phyloP scores from a whole-genome alignment of 1,139 yeast genomes.

The Blastobotrys indianensis region DNA sequence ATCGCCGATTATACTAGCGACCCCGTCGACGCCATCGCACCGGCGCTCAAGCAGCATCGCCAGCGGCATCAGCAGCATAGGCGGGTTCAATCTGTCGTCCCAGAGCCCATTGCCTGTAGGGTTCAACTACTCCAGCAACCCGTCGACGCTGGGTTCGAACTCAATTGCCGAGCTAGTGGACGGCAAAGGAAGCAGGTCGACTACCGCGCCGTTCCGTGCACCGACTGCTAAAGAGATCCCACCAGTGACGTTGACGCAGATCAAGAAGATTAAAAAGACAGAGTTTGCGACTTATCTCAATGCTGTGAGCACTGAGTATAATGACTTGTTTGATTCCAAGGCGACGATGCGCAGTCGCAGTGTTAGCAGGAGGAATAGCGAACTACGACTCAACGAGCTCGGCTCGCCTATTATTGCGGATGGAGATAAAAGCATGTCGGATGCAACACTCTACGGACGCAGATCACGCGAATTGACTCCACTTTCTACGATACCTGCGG shows the following conservation, averaged over 20 bases:
- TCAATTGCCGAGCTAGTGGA: slow-evolving; percentile 70
- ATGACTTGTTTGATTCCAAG: slow-evolving; percentile 21
- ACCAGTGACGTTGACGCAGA: slow-evolving; percentile 62
- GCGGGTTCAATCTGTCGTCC: slow-evolving; percentile 2
- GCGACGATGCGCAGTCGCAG: background rate
- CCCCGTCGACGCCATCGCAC: slow-evolving; percentile 8
- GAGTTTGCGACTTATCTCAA: slow-evolving; percentile 45
- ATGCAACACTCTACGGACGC: slow-evolving; percentile 1
- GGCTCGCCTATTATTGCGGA: slow-evolving; percentile 2
- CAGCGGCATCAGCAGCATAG: slow-evolving; percentile 15
- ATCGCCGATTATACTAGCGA: background rate
- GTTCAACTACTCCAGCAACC: slow-evolving; percentile 15
- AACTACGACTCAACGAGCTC: background rate
- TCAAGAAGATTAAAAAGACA: slow-evolving; percentile 45
- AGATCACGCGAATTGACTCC: slow-evolving; percentile 22
- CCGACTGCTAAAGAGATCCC: slow-evolving; percentile 87
- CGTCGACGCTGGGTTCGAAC: slow-evolving; percentile 58
- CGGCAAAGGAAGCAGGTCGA: slow-evolving; percentile 1
- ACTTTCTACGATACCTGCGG: slow-evolving; percentile 51
- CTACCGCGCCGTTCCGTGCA: slow-evolving; percentile 40
- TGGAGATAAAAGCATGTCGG: background rate
- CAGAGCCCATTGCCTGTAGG: slow-evolving; percentile 19
- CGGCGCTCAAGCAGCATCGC: slow-evolving; percentile 16
- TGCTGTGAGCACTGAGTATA: slow-evolving; percentile 49
- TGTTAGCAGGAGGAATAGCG: too few relatives aligned